phyloP scores from a whole-genome alignment of 2,329 filamentous ascomycete genomes.

The Talaromyces sp. region DNA sequence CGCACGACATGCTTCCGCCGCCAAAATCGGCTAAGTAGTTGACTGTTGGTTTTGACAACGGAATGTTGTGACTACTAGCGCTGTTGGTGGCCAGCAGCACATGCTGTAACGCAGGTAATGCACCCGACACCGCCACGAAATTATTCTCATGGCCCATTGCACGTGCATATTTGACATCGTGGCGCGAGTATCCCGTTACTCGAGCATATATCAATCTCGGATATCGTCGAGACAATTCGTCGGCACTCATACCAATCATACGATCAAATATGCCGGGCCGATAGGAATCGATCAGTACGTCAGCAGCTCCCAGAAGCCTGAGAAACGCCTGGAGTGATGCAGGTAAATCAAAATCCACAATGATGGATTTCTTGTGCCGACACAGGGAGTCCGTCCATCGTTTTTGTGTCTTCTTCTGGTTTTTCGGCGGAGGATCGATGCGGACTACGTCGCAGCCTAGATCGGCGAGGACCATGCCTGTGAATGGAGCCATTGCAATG shows the following conservation, averaged over 20 bases:
- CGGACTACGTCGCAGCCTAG: slow-evolving; percentile 14
- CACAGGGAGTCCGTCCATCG: slow-evolving; percentile 11
- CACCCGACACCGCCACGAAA: slow-evolving; percentile 12
- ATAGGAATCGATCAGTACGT: slow-evolving; percentile 12
- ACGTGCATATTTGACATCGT: slow-evolving; percentile 2
- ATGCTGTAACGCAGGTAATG: slow-evolving; percentile 12
- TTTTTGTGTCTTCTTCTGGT: not conserved
- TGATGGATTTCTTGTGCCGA: slow-evolving; percentile 11
- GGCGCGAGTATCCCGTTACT: slow-evolving; percentile 8
- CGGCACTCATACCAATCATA: slow-evolving; percentile 10
- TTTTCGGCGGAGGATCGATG: slow-evolving; percentile 1
- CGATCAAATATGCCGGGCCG: slow-evolving; percentile 1
- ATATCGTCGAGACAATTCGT: slow-evolving; percentile 7
- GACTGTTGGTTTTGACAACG: slow-evolving; percentile 3
- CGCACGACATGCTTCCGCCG: slow-evolving; percentile 8
- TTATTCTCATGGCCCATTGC: slow-evolving; percentile 13
- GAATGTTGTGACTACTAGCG: not conserved
- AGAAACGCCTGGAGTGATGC: slow-evolving; percentile 9
- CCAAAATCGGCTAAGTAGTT: slow-evolving; percentile 13
- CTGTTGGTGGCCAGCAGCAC: not conserved
- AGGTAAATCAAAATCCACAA: slow-evolving; percentile 7
- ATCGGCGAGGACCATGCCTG: slow-evolving; percentile 14
- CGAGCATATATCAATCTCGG: slow-evolving; percentile 10
- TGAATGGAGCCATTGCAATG: slow-evolving; percentile 8
- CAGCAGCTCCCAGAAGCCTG: slow-evolving; percentile 4